Evolutionary conservation across 192 early-diverging fungal genomes (phyloP).

Genomic region (Coemansia sp.): DNA sequence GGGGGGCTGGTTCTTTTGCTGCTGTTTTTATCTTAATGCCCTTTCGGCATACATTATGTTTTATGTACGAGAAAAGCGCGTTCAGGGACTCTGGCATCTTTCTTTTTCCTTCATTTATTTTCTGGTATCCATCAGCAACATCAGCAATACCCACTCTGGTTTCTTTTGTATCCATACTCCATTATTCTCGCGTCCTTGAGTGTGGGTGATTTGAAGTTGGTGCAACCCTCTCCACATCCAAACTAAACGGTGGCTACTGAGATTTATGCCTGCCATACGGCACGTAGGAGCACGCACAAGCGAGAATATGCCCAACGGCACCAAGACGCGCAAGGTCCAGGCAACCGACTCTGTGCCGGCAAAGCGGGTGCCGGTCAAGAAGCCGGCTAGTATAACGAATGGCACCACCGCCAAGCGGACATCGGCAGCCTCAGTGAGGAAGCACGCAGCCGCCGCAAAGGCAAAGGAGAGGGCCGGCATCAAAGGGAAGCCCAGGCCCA

Average conservation of each 20-base stretch:
- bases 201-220: no score
- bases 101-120: no score
- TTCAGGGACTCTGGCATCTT: background rate
- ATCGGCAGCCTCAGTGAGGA: background rate
- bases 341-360: conserved; percentile 11
- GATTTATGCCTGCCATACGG: background rate
- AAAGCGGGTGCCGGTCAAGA: conserved; percentile 24
- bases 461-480: conserved; percentile 4
- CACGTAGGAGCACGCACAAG: conserved; percentile 33
- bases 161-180: no score
- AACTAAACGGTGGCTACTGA: background rate
- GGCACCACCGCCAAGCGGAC: conserved; percentile 13
- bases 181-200: no score
- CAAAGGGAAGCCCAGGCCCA: conserved; percentile 8
- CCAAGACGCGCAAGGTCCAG: conserved; percentile 43
- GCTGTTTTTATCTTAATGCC: no score
- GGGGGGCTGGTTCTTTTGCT: background rate
- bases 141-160: background rate
- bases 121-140: no score
- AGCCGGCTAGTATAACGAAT: conserved; percentile 1
- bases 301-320: conserved; percentile 27
- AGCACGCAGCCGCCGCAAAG: conserved; percentile 16
- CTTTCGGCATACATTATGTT: background rate
- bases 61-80: background rate
- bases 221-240: background rate